Evolutionary conservation across 1,284 basidiomycete genomes (phyloP).

Genomic region (Bjerkandera adusta): DNA sequence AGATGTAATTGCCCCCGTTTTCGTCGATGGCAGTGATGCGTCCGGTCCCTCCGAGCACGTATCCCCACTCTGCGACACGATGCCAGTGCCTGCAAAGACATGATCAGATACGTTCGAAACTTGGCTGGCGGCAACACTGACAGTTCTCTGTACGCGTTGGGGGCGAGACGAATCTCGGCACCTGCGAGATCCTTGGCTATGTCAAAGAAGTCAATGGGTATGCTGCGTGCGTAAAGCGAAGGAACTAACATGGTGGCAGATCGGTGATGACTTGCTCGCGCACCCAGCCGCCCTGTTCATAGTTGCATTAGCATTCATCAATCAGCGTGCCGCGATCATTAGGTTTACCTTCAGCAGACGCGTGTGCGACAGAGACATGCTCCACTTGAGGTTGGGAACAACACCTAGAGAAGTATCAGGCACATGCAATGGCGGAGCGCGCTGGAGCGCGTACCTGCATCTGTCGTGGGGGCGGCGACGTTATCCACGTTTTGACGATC

Average conservation of each 20-base stretch:
- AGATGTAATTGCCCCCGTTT: constrained; percentile 23
- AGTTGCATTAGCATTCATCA: background rate
- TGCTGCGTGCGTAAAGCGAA: background rate
- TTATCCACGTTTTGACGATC: constrained; percentile 28
- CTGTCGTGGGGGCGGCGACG: constrained; percentile 25
- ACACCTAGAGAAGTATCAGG: constrained; percentile 19
- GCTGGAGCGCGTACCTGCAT: constrained; percentile 19
- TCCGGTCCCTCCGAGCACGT: constrained; percentile 27
- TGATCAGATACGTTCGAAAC: constrained; percentile 1
- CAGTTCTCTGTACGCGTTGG: constrained; percentile 32
- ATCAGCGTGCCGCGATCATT: background rate
- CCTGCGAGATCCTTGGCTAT: constrained; percentile 32
- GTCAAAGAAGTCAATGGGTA: constrained; percentile 16
- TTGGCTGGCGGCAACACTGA: constrained; percentile 9
- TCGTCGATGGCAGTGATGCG: constrained; percentile 27
- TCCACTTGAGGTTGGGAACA: constrained; percentile 29
- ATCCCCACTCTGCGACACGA: constrained; percentile 30
- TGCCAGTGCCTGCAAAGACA: constrained; percentile 26
- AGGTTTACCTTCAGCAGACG: constrained; percentile 22
- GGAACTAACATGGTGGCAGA: constrained; percentile 25
- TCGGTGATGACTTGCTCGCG: constrained; percentile 29
- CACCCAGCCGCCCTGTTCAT: constrained; percentile 25
- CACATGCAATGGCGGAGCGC: background rate
- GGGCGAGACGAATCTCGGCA: constrained; percentile 38
- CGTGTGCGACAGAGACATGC: constrained; percentile 27